Evolutionary conservation across 306 rosid species (phyloP).

Genomic region (Trifolium dubium): DNA sequence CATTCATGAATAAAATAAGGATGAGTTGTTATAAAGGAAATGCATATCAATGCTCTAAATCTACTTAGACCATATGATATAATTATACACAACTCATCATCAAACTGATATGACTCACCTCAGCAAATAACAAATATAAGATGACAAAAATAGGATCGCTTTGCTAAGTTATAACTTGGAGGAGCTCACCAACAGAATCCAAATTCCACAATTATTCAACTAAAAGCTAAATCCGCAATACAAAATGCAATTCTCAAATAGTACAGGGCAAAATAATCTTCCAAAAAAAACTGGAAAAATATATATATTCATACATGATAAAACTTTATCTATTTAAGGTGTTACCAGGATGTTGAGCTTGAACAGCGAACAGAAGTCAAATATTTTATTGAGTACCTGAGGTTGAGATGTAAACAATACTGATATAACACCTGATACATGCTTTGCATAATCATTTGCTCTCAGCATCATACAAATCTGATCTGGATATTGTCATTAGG

Average conservation of each 20-base stretch:
- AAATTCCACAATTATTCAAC: constrained; percentile 36
- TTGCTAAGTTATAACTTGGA: constrained; percentile 1
- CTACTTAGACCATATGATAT: neutral
- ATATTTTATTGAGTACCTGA: constrained; percentile 19
- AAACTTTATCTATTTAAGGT: constrained; percentile 43
- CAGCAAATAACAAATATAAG: constrained; percentile 14
- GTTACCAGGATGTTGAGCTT: constrained; percentile 40
- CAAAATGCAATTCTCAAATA: constrained; percentile 37
- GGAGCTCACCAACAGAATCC: constrained; percentile 33
- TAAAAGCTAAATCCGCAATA: constrained; percentile 27
- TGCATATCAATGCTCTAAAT: constrained; percentile 20
- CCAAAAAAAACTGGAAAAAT: constrained; percentile 36
- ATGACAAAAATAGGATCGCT: constrained; percentile 28
- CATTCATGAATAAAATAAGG: neutral
- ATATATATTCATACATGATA: constrained; percentile 16
- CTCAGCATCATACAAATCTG: constrained; percentile 76
- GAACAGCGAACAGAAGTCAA: constrained; percentile 39
- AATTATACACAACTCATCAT: neutral
- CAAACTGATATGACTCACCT: constrained; percentile 5
- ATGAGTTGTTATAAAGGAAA: neutral
- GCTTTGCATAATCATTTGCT: constrained; percentile 63
- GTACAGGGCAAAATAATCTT: constrained; percentile 30
- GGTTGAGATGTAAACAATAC: constrained; percentile 24
- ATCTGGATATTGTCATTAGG: constrained; percentile 57
- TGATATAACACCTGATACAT: constrained; percentile 31